phyloP scores from a whole-genome alignment of 2,329 filamentous ascomycete genomes.

The Mollisia scopiformis region DNA sequence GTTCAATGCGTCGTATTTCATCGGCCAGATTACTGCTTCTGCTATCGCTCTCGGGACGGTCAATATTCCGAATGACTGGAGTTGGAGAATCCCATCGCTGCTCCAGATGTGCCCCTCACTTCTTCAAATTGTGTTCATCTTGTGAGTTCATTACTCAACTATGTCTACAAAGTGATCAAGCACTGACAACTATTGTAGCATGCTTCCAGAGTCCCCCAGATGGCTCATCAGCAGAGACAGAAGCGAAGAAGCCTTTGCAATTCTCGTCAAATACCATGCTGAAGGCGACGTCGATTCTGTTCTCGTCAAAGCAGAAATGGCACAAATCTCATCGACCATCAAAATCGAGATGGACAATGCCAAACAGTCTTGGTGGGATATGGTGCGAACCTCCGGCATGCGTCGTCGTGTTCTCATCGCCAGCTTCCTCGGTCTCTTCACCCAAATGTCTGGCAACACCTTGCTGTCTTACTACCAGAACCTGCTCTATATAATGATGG shows the following conservation, averaged over 20 bases:
- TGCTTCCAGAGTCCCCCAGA: constrained; percentile 58
- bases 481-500: constrained; percentile 49
- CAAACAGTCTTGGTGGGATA: constrained; percentile 54
- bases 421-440: constrained; percentile 53
- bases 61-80: constrained; percentile 43
- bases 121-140: constrained; percentile 27
- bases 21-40: constrained; percentile 48
- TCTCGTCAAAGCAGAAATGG: constrained; percentile 61
- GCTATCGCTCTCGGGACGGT: constrained; percentile 49
- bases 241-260: constrained; percentile 56
- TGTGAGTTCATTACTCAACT: constrained; percentile 20
- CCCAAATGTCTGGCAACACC: constrained; percentile 53
- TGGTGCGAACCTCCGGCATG: constrained; percentile 53
- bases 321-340: constrained; percentile 60
- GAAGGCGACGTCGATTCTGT: constrained; percentile 52
- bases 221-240: constrained; percentile 59
- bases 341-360: constrained; percentile 55
- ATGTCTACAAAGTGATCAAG: background rate
- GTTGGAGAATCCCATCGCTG: constrained; percentile 45
- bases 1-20: constrained; percentile 56
- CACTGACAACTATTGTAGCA: constrained; percentile 20
- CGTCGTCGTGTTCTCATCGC: constrained; percentile 51
- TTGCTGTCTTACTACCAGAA: constrained; percentile 51
- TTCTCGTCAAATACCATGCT: constrained; percentile 55
- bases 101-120: constrained; percentile 40